Evolutionary conservation across 75 land plant genomes (phyloP).

Genomic region (Pinus albicaulis): DNA sequence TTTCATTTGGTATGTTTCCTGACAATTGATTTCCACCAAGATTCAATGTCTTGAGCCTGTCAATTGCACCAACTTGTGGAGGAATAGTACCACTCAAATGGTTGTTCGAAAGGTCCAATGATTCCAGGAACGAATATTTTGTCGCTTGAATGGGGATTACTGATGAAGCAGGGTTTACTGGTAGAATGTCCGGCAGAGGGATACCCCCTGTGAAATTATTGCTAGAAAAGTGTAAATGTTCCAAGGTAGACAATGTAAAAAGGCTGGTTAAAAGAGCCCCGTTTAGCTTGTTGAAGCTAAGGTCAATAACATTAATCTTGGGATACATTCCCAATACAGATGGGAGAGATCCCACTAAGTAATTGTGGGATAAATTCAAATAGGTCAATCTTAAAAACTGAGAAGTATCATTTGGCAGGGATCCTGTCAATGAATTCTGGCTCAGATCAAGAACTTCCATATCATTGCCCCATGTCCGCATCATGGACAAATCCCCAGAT

Average conservation of each 20-base stretch:
- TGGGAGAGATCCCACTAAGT: constrained; percentile 61
- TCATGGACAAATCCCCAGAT: constrained; percentile 53
- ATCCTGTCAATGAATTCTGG: constrained; percentile 59
- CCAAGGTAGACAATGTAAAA: constrained; percentile 45
- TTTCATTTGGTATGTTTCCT: constrained; percentile 33
- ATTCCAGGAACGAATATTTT: constrained; percentile 23
- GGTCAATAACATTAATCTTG: constrained; percentile 47
- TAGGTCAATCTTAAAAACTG: constrained; percentile 49
- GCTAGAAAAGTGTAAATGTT: constrained; percentile 52
- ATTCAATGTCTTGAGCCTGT: constrained; percentile 30
- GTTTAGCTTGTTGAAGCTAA: constrained; percentile 63
- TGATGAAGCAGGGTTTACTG: constrained; percentile 6
- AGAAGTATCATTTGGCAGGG: constrained; percentile 49
- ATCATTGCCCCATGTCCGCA: constrained; percentile 65
- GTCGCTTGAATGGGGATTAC: neutral
- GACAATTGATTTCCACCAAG: constrained; percentile 35
- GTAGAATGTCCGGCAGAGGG: constrained; percentile 14
- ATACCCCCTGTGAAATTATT: constrained; percentile 62
- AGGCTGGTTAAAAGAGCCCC: constrained; percentile 53
- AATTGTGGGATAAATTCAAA: constrained; percentile 57
- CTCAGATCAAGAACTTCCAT: constrained; percentile 63
- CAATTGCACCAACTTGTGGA: constrained; percentile 25
- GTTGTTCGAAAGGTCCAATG: constrained; percentile 71
- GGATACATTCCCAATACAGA: constrained; percentile 45
- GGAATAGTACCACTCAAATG: constrained; percentile 56